phyloP scores from a whole-genome alignment of 108 stramenopile species.

The Stephanodiscus minutulus region DNA sequence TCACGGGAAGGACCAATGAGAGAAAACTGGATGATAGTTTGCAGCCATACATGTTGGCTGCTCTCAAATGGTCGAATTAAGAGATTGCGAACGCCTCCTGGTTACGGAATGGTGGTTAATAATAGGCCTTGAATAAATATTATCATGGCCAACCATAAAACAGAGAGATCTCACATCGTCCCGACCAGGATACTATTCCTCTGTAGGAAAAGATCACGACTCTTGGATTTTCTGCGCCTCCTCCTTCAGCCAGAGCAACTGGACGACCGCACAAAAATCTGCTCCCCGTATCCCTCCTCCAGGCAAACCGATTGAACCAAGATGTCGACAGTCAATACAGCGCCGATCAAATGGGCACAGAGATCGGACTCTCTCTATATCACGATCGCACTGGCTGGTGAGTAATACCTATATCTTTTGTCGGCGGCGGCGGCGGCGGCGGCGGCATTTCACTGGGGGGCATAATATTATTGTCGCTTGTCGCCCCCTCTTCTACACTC shows the following conservation, averaged over 20 bases:
- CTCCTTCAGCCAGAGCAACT: too few species aligned
- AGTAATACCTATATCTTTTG: constrained; percentile 23
- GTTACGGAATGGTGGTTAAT: too few species aligned
- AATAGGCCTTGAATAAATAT: too few species aligned
- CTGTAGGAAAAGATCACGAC: too few species aligned
- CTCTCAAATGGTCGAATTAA: too few species aligned
- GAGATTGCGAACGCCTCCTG: too few species aligned
- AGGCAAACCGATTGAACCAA: not conserved
- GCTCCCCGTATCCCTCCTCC: not conserved
- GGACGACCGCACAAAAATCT: not conserved
- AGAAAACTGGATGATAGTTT: not conserved
- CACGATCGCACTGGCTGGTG: constrained; percentile 88
- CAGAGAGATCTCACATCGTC: too few species aligned
- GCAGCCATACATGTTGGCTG: not conserved
- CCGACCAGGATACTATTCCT: too few species aligned
- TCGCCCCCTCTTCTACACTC: not conserved
- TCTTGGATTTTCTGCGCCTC: too few species aligned
- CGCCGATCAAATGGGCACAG: constrained; percentile 94
- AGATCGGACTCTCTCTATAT: constrained; percentile 90
- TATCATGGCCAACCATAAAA: too few species aligned
- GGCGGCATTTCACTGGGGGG: too few species aligned
- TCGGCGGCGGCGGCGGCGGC: too few species aligned
- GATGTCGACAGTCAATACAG: constrained; percentile 65
- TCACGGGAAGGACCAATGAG: not conserved
- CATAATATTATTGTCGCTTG: not conserved